These are phyloP conservation scores for Colletotrichum orbiculare DNA, from an alignment of 2,329 filamentous ascomycete genomes.

Conservation along the genomic window DNA sequence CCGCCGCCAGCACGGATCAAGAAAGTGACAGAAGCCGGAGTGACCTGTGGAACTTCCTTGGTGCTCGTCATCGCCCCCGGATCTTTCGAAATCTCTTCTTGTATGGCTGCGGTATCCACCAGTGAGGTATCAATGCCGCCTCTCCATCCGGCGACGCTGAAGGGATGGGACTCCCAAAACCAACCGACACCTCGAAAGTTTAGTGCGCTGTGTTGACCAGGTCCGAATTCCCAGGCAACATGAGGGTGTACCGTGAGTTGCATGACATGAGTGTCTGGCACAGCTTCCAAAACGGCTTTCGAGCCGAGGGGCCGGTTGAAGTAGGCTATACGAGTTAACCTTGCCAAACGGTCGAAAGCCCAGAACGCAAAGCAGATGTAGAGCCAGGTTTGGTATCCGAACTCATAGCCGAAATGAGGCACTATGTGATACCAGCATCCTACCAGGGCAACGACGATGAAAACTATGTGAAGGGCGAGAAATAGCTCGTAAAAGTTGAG, in stretches of 20 bases:
- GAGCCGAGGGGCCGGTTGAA: conserved; percentile 43
- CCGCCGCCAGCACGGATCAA: conserved; percentile 9
- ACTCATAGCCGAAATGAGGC: conserved; percentile 47
- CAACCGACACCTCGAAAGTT: conserved; percentile 46
- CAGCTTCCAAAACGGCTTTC: conserved; percentile 7
- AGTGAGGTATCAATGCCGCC: neutral
- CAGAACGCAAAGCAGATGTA: conserved; percentile 47
- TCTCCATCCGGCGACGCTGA: conserved; percentile 36
- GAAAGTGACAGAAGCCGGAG: conserved; percentile 11
- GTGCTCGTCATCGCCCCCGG: neutral
- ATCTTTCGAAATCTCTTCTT: neutral
- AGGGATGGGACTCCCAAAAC: conserved; percentile 52
- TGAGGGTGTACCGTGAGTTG: conserved; percentile 53
- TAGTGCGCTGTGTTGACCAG: conserved; percentile 51
- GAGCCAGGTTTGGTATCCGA: conserved; percentile 51
- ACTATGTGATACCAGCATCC: conserved; percentile 50
- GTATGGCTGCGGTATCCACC: neutral
- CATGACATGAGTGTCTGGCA: conserved; percentile 42
- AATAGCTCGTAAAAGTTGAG: conserved; percentile 49
- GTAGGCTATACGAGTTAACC: conserved; percentile 42
- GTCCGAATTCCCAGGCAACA: conserved; percentile 46
- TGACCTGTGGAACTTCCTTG: neutral
- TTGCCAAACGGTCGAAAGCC: conserved; percentile 44
- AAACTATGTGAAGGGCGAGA: conserved; percentile 45
- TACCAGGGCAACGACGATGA: conserved; percentile 46